A percentile compares a stretch with the other conserved stretches of the same genome.
These are phyloP conservation scores for Lentinula raphanica DNA, from an alignment of 768 basidiomycete genomes.

Conservation along the genomic window DNA sequence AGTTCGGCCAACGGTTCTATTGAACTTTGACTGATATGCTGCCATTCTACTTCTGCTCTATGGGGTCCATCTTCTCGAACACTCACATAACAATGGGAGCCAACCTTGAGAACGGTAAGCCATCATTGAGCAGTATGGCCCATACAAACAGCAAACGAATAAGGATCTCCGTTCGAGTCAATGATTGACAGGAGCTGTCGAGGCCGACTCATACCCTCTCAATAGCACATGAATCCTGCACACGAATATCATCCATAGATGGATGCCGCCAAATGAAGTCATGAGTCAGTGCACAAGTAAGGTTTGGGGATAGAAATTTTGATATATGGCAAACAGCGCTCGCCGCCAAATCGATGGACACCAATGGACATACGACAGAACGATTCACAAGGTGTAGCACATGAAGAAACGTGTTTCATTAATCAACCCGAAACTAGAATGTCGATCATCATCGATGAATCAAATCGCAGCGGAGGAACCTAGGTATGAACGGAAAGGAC, in stretches of 20 bases:
- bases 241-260: neutral
- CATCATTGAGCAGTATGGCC: neutral
- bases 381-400: neutral
- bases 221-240: neutral
- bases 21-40: no score
- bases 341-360: neutral
- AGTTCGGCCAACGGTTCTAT: no score
- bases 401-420: neutral
- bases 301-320: neutral
- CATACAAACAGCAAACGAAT: neutral
- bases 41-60: no score
- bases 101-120: no score
- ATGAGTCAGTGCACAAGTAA: neutral
- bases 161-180: neutral
- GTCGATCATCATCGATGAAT: neutral
- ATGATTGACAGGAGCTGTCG: constrained; percentile 4
- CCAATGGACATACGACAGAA: neutral
- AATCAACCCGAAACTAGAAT: neutral
- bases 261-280: neutral
- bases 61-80: no score
- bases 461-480: neutral
- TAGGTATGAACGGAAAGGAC: neutral
- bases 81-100: no score
- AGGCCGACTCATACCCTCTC: neutral
- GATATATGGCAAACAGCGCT: neutral